phyloP scores from a whole-genome alignment of 1,139 yeast genomes.

The Sugiyamaella sp. region DNA sequence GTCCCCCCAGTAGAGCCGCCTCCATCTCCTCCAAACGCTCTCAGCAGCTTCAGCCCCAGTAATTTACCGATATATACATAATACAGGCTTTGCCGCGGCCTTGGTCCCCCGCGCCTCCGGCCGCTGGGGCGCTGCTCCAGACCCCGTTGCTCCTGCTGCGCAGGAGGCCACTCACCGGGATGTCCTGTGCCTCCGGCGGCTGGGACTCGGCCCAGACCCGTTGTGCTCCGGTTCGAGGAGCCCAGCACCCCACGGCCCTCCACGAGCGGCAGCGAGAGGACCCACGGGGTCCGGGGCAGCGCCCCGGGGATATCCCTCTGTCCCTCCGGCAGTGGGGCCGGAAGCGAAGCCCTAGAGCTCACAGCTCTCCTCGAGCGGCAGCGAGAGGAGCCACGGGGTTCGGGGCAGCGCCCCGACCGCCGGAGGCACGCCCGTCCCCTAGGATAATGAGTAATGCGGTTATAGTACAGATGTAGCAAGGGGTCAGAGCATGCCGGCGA shows the following conservation, averaged over 20 bases:
- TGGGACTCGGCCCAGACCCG: neutral
- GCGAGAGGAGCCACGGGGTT: no score
- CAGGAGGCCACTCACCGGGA: neutral
- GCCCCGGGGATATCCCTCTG: no score
- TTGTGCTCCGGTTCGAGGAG: neutral
- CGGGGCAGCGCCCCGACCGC: no score
- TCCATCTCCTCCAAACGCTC: constrained; percentile 14
- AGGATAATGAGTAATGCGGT: no score
- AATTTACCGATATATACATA: constrained; percentile 2
- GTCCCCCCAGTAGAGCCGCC: constrained; percentile 16
- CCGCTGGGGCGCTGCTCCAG: neutral
- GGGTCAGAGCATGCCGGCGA: constrained; percentile 41
- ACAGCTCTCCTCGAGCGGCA: no score
- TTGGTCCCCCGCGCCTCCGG: no score
- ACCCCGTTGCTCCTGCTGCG: neutral
- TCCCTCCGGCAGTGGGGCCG: no score
- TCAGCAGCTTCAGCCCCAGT: constrained; percentile 16
- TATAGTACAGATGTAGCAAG: neutral
- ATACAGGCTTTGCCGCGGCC: no score
- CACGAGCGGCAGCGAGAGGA: neutral
- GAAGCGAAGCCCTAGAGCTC: neutral
- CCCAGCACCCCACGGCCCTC: neutral
- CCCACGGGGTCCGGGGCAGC: neutral
- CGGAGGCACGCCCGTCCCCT: no score
- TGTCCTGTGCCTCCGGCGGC: neutral